A percentile compares a stretch with the other conserved stretches of the same genome.
Evolutionary conservation across 108 stramenopile species (phyloP).

Genomic region (Nitzschia sp.): DNA sequence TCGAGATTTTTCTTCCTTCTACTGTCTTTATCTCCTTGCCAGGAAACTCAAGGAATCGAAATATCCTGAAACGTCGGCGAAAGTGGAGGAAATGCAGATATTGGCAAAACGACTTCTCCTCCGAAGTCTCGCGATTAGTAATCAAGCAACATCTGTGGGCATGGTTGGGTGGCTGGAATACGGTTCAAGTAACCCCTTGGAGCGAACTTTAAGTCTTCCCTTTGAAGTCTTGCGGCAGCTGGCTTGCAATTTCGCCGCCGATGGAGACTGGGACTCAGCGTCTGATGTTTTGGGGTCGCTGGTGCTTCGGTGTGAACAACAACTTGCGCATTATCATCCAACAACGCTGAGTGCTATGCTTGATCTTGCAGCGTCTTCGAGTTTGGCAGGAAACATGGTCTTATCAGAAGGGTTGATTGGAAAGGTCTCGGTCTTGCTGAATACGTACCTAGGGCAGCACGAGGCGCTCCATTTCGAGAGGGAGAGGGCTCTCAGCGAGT

Average conservation of each 20-base stretch:
- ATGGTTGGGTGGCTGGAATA: conserved; percentile 59
- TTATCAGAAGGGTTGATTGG: conserved; percentile 13
- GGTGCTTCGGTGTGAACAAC: conserved; percentile 39
- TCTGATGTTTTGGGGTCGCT: conserved; percentile 30
- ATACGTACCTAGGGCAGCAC: conserved; percentile 18
- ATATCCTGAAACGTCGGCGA: neutral
- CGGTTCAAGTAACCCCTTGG: conserved; percentile 38
- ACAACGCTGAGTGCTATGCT: conserved; percentile 36
- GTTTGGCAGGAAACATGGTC: conserved; percentile 14
- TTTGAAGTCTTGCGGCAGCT: conserved; percentile 35
- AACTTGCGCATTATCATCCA: conserved; percentile 40
- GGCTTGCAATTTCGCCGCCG: conserved; percentile 27
- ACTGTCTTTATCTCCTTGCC: conserved; percentile 35
- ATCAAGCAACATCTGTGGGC: conserved; percentile 46
- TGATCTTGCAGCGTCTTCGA: conserved; percentile 36
- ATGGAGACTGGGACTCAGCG: conserved; percentile 40
- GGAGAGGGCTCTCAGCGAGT: neutral
- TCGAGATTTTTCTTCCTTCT: conserved; percentile 37
- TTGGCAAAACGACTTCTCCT: conserved; percentile 22
- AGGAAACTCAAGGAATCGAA: neutral
- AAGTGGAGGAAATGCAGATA: neutral
- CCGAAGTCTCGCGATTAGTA: conserved; percentile 35
- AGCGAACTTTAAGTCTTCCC: conserved; percentile 30
- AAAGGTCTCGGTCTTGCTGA: conserved; percentile 23
- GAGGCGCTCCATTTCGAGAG: conserved; percentile 33